Base-by-base conservation (phyloP, 306 rosid genomes). In the Canavalia gladiata region DNA sequence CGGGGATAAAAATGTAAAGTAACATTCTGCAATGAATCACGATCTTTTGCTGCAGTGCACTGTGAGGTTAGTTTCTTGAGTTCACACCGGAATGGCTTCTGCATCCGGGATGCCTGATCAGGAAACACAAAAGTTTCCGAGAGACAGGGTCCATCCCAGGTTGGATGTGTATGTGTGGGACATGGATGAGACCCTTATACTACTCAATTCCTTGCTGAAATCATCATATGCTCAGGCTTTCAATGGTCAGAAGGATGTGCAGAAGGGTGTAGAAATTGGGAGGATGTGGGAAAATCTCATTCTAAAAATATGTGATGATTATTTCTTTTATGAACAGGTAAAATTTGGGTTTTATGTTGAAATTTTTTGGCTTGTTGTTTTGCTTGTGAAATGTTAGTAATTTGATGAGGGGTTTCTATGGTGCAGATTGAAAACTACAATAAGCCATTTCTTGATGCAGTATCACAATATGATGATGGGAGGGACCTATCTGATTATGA, bases 121-220 rank as follows among this genome's bases (percentile, higher is more conserved):
- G 74, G 87, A 80, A 47, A 6, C 75, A 64, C 82, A 41, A 31
- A 87, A 62, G 72, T 46, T 76, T 77, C 70, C 87, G 29, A 60
- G 74, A 30, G 59, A 69, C 33, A 45, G 47, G 74, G 64, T 64
- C 60, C 86, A 79, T 86, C 80, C 83, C 4, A 87, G 84, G 75
- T 50, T 88, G 72, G 89, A 89, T 79, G 95, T 93, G 11, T 90
- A 90, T 39, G 76, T 90, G 60, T 93, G 99, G 99, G 97, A 93
- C 84, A 93, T 95, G 99, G 99, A 95, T 59, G 99, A 95, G 91
- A 95, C 97, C 70, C 94, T 93, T 84, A 88, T 93, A 72, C 86
- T 92, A 65, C 97, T 95, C 68, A 89, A 89, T 83, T 95, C 99
- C 50, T 86, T 95, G 88, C 87, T 95, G 88, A 90, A 89, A 72